A percentile compares a stretch with the other conserved stretches of the same genome.
Conservation (phyloP, 208 protist genomes). For the Angomonas deanei region DNA sequence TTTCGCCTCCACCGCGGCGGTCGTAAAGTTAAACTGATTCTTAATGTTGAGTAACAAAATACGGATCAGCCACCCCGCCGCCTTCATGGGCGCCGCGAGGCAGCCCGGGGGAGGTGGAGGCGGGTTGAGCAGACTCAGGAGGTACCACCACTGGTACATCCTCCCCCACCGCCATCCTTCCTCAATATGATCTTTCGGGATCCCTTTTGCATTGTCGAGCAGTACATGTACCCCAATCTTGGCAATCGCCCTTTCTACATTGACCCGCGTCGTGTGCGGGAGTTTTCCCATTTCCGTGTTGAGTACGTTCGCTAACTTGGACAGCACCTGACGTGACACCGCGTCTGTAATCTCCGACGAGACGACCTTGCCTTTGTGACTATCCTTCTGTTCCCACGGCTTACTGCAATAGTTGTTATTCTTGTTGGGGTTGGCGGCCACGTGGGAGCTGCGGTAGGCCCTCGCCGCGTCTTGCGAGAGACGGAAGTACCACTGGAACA, state of each 20-base stretch:
- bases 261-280: slow-evolving; percentile 13
- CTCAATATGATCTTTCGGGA: slow-evolving; percentile 16
- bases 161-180: slow-evolving; percentile 19
- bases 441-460: not conserved
- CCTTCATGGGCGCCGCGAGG: slow-evolving; percentile 1
- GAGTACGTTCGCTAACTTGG: slow-evolving; percentile 3
- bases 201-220: slow-evolving; percentile 38
- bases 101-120: slow-evolving; percentile 10
- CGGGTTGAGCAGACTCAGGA: slow-evolving; percentile 37
- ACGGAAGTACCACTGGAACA: slow-evolving; percentile 45
- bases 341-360: not conserved
- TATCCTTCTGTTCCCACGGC: not conserved
- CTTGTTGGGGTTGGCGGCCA: not conserved
- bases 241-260: slow-evolving; percentile 30
- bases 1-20: not conserved
- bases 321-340: not conserved
- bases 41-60: slow-evolving; percentile 48
- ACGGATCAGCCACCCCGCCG: slow-evolving; percentile 49
- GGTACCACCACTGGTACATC: slow-evolving; percentile 39
- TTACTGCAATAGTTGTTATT: too few relatives aligned
- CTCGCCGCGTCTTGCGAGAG: slow-evolving; percentile 5
- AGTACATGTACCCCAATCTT: slow-evolving; percentile 59
- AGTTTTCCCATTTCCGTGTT: slow-evolving; percentile 23
- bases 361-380: not conserved
- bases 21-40: slow-evolving; percentile 30